Evolutionary conservation across 371 early-diverging fungal species (phyloP), one percentile per base, ranked within the genome.

Genomic region (Lichtheimia ramosa): DNA sequence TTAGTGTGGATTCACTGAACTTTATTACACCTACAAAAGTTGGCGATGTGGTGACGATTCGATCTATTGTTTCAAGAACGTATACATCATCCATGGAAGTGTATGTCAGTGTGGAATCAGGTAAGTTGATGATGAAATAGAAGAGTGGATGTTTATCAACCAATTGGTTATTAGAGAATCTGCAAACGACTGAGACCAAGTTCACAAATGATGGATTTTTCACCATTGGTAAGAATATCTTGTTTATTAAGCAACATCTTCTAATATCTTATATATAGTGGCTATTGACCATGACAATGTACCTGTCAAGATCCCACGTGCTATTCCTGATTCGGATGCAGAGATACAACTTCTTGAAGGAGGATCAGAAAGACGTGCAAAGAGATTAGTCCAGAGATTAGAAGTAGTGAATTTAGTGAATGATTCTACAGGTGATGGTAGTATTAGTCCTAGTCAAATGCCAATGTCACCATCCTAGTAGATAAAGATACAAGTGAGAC

Each of bases 191-290:
- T 2, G 75, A 81, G 40, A 81, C 71, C 2, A 77, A 80, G 6
- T 85, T 85, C 54, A 83, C 86, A 28, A 85, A 85, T 51, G 86
- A 85, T 57, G 84, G 73, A 1, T 85, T 85, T 56, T 85, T 85
- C 57, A 83, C 86, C 1, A 77, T 85, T 27, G 79, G 74, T 73
- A 73, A 64, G 59, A 12, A 34, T 43, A n/a, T n/a, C n/a, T n/a
- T n/a, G n/a, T n/a, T n/a, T n/a, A n/a, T n/a, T n/a, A n/a, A n/a
- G n/a, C n/a, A n/a, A n/a, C n/a, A n/a, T n/a, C n/a, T n/a, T n/a
- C n/a, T n/a, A n/a, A n/a, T n/a, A n/a, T n/a, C n/a, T n/a, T n/a
- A n/a, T 58, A 12, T 49, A 24, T 52, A 75, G 82, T 74, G 51
- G 82, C 82, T 21, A 66, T 79, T 6, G 82, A 82, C 51, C 56